Conservation (phyloP, 129 eudicot genomes). For the Arctium lappa region DNA sequence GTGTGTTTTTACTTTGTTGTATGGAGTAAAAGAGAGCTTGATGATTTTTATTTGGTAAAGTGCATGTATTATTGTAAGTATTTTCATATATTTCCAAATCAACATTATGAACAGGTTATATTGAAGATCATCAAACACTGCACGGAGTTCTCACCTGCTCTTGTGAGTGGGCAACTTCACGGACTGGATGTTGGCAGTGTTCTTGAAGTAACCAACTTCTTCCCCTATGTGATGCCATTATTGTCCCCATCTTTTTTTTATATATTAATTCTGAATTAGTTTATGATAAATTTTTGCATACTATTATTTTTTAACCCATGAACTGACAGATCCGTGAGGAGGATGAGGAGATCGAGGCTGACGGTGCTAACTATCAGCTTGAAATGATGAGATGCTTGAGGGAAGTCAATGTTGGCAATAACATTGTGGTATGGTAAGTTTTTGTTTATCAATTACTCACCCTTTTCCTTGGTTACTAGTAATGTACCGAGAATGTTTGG, state of each 20-base stretch:
- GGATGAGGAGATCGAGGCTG: conserved; percentile 96
- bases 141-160: conserved; percentile 85
- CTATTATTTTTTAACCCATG: background rate
- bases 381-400: too few species aligned
- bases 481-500: background rate
- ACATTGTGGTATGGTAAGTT: too few species aligned
- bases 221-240: conserved; percentile 54
- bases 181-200: conserved; percentile 99
- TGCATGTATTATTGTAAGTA: too few species aligned
- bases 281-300: background rate
- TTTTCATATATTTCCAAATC: background rate
- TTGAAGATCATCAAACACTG: conserved; percentile 95
- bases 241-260: background rate
- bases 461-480: background rate
- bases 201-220: conserved; percentile 97
- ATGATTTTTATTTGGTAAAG: too few species aligned
- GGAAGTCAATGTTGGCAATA: too few species aligned
- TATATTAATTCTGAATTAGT: background rate
- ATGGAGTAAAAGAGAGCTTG: too few species aligned
- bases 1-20: background rate
- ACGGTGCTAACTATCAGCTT: conserved; percentile 69
- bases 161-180: conserved; percentile 93
- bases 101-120: conserved; percentile 56
- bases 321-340: conserved; percentile 71
- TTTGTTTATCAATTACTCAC: too few species aligned